These are phyloP conservation scores for Bonnemaisonia californica DNA, from an alignment of 31 red algal genomes.

Conservation along the genomic window DNA sequence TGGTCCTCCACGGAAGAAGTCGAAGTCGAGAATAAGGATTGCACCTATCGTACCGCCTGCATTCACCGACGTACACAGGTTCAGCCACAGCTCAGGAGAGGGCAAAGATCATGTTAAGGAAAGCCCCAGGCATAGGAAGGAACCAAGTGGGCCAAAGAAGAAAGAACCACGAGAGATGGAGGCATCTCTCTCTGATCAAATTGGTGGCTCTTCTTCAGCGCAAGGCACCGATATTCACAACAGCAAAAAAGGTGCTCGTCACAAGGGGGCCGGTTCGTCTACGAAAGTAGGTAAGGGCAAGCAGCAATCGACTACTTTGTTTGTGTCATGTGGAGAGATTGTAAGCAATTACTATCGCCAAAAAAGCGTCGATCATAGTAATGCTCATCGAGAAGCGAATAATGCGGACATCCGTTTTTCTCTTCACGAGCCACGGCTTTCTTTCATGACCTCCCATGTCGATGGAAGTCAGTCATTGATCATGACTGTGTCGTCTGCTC, in stretches of 20 bases:
- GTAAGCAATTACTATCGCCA: conserved; percentile 52
- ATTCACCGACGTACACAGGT: conserved; percentile 28
- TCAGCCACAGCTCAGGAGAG: not conserved
- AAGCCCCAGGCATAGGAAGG: not conserved
- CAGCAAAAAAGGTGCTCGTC: no score
- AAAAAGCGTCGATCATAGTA: not conserved
- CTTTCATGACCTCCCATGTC: conserved; percentile 51
- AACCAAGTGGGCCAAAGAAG: not conserved
- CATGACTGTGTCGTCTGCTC: conserved; percentile 50
- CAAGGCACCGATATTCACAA: not conserved
- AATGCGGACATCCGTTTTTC: conserved; percentile 35
- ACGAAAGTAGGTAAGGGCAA: no score
- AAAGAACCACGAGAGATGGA: not conserved
- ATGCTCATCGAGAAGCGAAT: conserved; percentile 4
- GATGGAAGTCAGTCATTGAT: conserved; percentile 53
- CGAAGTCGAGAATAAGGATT: conserved; percentile 53
- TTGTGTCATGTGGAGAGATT: conserved; percentile 51
- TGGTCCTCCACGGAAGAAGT: conserved; percentile 57
- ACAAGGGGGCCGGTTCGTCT: not conserved
- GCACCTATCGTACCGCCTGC: conserved; percentile 43
- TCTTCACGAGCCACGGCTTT: conserved; percentile 44
- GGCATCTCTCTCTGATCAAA: no score
- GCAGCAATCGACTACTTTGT: conserved; percentile 33
- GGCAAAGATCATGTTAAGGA: not conserved
- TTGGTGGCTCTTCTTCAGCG: not conserved